A percentile compares a stretch with the other conserved stretches of the same genome.
These are phyloP conservation scores for Zasmidium angulare DNA, from an alignment of 2,329 filamentous ascomycete species.

Conservation along the genomic window DNA sequence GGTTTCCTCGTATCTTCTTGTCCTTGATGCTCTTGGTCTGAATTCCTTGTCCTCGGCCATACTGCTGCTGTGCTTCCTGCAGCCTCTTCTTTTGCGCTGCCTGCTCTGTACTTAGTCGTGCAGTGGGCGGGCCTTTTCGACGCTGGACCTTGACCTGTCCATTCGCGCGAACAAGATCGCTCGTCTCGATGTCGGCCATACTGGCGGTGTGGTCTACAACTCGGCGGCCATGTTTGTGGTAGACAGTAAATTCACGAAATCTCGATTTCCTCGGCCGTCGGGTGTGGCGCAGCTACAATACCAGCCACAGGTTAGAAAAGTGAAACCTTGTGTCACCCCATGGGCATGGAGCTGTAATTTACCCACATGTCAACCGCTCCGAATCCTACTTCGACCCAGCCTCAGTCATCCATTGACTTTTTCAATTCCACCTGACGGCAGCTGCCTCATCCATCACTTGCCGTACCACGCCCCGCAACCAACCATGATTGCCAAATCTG, in stretches of 20 bases:
- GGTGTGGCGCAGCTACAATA: background rate
- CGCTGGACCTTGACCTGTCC: conserved; percentile 27
- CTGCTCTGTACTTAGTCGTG: conserved; percentile 33
- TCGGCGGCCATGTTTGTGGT: conserved; percentile 2
- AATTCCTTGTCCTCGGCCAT: conserved; percentile 80
- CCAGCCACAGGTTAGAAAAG: too few species aligned
- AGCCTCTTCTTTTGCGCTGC: conserved; percentile 34
- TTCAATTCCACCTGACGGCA: conserved; percentile 1
- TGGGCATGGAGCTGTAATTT: too few species aligned
- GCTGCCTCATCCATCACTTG: conserved; percentile 1
- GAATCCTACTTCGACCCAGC: background rate
- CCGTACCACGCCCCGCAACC: too few species aligned
- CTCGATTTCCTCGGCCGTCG: background rate
- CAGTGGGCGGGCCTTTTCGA: conserved; percentile 29
- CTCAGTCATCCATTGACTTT: conserved; percentile 4
- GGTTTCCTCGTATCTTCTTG: conserved; percentile 82
- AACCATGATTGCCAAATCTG: conserved; percentile 33
- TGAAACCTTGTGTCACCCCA: too few species aligned
- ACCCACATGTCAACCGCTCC: conserved; percentile 6
- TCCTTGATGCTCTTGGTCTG: conserved; percentile 73
- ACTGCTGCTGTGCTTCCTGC: conserved; percentile 52
- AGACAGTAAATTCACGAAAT: background rate
- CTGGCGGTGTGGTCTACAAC: background rate
- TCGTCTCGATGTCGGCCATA: conserved; percentile 26
- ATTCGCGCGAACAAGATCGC: conserved; percentile 27